phyloP scores from a whole-genome alignment of 2,329 filamentous ascomycete species.

The Kalaharituber pfeilii region DNA sequence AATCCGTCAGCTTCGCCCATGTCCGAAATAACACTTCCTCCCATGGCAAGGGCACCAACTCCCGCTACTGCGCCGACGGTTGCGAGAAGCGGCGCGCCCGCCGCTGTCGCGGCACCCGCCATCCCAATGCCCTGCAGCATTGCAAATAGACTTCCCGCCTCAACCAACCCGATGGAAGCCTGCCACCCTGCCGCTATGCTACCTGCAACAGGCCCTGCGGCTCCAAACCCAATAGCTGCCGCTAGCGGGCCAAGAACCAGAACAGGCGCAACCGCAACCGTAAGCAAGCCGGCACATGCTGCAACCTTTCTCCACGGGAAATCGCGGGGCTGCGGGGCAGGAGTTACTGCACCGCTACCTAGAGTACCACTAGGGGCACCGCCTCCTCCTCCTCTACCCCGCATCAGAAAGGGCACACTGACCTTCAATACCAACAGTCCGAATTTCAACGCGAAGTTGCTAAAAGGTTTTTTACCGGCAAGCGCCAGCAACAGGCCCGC shows the following conservation, averaged over 20 bases:
- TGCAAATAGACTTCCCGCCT: constrained; percentile 5
- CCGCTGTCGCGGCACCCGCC: constrained; percentile 12
- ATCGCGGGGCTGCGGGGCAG: not conserved
- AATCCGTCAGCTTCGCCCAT: too few species aligned
- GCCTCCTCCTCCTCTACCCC: not conserved
- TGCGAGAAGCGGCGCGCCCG: constrained; percentile 22
- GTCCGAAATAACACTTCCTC: too few species aligned
- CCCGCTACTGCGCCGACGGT: not conserved
- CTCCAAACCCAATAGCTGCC: constrained; percentile 1
- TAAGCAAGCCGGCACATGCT: not conserved
- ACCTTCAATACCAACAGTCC: not conserved
- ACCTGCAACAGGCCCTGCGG: not conserved
- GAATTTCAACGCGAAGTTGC: not conserved
- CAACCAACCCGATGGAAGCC: constrained; percentile 3
- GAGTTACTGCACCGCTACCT: not conserved
- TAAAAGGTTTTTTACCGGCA: not conserved
- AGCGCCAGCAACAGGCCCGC: not conserved
- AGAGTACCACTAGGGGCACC: not conserved
- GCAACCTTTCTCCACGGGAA: not conserved
- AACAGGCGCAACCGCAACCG: not conserved
- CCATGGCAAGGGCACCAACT: too few species aligned
- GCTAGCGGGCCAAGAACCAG: not conserved
- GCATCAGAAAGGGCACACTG: not conserved
- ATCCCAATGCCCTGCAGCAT: constrained; percentile 1
- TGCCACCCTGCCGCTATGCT: constrained; percentile 9